Evolutionary conservation across 2,329 filamentous ascomycete species (phyloP), one percentile per base, ranked within the genome.

Genomic region (Botryosphaeria dothidea): DNA sequence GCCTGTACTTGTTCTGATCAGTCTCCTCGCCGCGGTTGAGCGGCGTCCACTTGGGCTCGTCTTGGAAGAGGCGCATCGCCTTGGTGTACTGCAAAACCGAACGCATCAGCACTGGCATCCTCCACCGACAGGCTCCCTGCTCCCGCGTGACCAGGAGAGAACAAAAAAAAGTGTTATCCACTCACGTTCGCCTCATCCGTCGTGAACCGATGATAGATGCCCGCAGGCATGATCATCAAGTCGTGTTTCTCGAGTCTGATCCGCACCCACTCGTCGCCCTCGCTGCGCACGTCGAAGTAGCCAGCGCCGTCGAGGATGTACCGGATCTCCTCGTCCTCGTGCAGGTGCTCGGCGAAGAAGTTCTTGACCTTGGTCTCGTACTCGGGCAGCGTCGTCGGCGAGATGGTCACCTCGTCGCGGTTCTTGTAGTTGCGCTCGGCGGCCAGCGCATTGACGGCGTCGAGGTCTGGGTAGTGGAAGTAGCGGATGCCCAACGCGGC

Each of bases 261-360:
- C 66, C 95, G 84, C 66, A 99, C 87, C 95, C 95, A 99, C 69
- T 91, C 88, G 74, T 98, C 94, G 21, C 86, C 86, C 77, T 90
- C 83, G 73, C 88, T 90, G 56, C 95, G 84, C 3, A 99, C 93
- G 79, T 99, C 95, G 75, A 99, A 99, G 78, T 91, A 99, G 0
- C 95, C 95, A 64, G 87, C 86, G 0, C 95, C 95, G 67, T 90
- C 93, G 34, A 92, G 84, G 70, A 99, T 93, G 74, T 97, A 99
- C 54, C 95, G 85, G 70, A 99, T 99, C 84, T 99, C 95, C 81
- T 99, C 95, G 71, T 99, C 95, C 82, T 99, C 95, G 76, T 99
- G 95, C 72, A 99, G 79, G 78, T 99, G 95, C 84, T 99, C 95
- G 72, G 91, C 78, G 82, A 98, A 99, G 83, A 99, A 99, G 70